Evolutionary conservation across 2,329 filamentous ascomycete species (phyloP).

Genomic region (Fonsecaea monophora): DNA sequence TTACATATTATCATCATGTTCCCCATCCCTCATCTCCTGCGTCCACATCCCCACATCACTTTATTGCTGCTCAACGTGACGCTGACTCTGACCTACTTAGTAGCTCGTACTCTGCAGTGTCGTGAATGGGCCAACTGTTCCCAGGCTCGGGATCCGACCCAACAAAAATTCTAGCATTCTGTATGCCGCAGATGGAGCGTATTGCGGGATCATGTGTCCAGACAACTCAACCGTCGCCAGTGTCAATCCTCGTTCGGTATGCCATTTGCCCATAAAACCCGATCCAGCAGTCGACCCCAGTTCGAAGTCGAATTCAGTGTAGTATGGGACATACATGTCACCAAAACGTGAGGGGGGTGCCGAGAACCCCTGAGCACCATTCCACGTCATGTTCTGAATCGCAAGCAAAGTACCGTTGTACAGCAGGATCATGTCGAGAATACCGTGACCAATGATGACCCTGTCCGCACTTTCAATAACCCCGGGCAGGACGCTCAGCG

Average conservation of each 20-base stretch:
- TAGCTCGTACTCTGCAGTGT: conserved; percentile 37
- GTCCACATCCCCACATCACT: neutral
- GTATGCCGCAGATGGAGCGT: conserved; percentile 57
- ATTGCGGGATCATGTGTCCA: conserved; percentile 65
- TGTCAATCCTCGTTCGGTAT: conserved; percentile 78
- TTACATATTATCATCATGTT: conserved; percentile 12
- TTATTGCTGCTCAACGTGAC: neutral
- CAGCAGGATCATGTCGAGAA: conserved; percentile 71
- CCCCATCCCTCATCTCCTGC: neutral
- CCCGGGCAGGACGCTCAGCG: conserved; percentile 66
- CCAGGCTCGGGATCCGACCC: conserved; percentile 67
- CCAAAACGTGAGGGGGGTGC: conserved; percentile 57
- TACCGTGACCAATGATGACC: conserved; percentile 76
- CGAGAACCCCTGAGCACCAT: conserved; percentile 73
- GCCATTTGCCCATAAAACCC: conserved; percentile 72
- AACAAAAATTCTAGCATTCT: conserved; percentile 75
- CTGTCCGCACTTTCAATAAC: conserved; percentile 76
- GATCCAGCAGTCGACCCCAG: conserved; percentile 61
- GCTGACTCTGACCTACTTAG: neutral
- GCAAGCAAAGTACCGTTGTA: conserved; percentile 72
- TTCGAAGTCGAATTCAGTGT: conserved; percentile 52
- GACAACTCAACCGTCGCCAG: conserved; percentile 68
- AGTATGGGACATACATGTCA: conserved; percentile 73
- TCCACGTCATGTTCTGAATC: conserved; percentile 84
- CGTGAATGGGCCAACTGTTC: conserved; percentile 37